Evolutionary conservation across 2,329 filamentous ascomycete species (phyloP).

Genomic region (Cadophora sp.): DNA sequence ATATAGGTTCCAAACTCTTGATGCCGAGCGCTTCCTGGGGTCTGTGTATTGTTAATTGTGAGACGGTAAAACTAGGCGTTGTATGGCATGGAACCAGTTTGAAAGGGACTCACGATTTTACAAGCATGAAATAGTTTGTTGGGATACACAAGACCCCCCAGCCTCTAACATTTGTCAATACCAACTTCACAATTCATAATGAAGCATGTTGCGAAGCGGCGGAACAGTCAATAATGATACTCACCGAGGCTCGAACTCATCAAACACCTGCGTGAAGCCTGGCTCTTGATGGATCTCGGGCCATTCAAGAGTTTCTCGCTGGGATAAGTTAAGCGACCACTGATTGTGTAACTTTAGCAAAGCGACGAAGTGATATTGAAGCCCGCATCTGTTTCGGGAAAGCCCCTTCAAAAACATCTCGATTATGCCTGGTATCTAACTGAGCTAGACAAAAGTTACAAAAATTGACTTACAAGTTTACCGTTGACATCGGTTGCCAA

Average conservation of each 20-base stretch:
- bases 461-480: conserved; percentile 25
- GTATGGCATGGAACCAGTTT: background rate
- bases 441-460: background rate
- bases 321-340: conserved; percentile 16
- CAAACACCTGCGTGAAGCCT: background rate
- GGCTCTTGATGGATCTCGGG: conserved; percentile 8
- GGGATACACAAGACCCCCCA: conserved; percentile 41
- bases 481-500: conserved; percentile 40
- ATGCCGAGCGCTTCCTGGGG: conserved; percentile 26
- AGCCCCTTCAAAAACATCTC: background rate
- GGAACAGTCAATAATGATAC: background rate
- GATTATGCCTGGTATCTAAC: no score
- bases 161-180: conserved; percentile 28
- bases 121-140: conserved; percentile 31
- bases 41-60: conserved; percentile 12
- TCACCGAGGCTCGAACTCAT: conserved; percentile 7
- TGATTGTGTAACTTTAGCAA: background rate
- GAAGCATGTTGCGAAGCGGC: background rate
- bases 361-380: background rate
- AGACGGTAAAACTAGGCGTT: background rate
- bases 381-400: background rate
- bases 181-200: background rate
- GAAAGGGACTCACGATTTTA: conserved; percentile 27
- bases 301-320: background rate
- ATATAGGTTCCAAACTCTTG: background rate